Evolutionary conservation across 306 rosid species (phyloP).

Genomic region (Quercus variabilis): DNA sequence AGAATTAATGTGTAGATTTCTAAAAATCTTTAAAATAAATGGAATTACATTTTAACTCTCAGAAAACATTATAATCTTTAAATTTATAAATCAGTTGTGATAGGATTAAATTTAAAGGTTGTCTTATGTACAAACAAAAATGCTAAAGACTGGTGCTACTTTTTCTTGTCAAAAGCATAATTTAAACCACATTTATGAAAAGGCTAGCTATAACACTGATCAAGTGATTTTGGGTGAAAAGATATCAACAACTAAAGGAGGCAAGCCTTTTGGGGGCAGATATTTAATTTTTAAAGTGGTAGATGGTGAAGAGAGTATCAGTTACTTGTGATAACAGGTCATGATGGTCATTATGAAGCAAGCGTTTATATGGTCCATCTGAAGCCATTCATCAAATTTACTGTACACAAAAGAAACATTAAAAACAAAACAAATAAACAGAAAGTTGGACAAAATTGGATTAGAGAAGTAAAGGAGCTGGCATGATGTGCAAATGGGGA

Average conservation of each 20-base stretch:
- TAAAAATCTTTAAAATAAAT: neutral
- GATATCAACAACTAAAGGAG: neutral
- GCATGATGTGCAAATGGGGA: neutral
- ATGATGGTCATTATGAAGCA: neutral
- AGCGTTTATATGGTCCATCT: neutral
- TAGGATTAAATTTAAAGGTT: neutral
- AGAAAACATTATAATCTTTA: neutral
- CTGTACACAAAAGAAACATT: neutral
- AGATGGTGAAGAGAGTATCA: neutral
- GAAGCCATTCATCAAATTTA: neutral
- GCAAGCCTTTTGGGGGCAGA: neutral
- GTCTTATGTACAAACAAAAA: no score
- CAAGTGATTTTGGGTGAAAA: neutral
- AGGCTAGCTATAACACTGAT: neutral
- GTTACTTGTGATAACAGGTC: neutral
- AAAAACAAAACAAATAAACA: neutral
- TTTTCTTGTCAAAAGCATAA: neutral
- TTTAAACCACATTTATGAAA: neutral
- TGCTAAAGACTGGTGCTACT: neutral
- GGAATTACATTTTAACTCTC: neutral
- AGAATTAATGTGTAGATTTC: neutral
- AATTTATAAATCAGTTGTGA: neutral
- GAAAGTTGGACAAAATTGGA: neutral
- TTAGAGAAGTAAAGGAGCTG: neutral
- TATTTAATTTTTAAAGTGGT: neutral